Percentiles rank a stretch among this genome's conserved stretches.
Conservation (phyloP, 345 rosid genomes). For the Carallia pectinifolia region DNA sequence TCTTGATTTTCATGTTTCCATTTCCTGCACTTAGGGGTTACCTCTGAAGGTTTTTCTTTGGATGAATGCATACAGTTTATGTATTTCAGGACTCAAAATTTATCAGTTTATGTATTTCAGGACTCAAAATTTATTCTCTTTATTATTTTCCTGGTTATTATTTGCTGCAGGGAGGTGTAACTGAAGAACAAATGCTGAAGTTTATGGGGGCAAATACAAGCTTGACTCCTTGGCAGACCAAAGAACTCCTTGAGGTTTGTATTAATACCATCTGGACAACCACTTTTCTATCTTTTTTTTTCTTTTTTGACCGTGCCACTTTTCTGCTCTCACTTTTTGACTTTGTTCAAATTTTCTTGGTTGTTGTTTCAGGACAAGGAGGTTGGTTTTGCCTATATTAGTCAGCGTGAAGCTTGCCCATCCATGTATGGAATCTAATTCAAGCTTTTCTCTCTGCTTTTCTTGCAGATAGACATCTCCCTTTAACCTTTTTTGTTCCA, state of each 20-base stretch:
- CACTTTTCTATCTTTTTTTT: not conserved
- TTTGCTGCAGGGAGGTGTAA: conserved; percentile 69
- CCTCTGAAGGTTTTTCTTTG: conserved; percentile 9
- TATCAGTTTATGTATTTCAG: not conserved
- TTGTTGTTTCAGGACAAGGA: conserved; percentile 60
- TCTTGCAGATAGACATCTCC: conserved; percentile 7
- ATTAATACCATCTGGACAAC: not conserved
- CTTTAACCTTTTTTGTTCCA: not conserved
- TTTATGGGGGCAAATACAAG: conserved; percentile 92
- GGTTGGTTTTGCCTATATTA: conserved; percentile 89
- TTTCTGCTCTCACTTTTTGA: conserved; percentile 4
- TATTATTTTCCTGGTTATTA: conserved; percentile 14
- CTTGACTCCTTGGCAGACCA: conserved; percentile 65
- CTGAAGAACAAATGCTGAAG: conserved; percentile 96
- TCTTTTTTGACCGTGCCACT: not conserved
- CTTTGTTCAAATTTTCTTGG: conserved; percentile 8
- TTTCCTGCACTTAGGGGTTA: conserved; percentile 8
- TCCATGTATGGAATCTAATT: conserved; percentile 61
- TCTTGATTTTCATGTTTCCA: conserved; percentile 3
- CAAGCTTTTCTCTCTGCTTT: conserved; percentile 14
- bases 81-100: not conserved
- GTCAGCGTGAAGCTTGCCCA: conserved; percentile 88
- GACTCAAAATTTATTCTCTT: conserved; percentile 6
- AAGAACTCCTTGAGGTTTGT: conserved; percentile 87
- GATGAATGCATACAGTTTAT: conserved; percentile 9